Percentiles rank a stretch among this genome's conserved stretches.
Conservation (phyloP, 768 basidiomycete genomes). For the Hirschioporus abietinus region DNA sequence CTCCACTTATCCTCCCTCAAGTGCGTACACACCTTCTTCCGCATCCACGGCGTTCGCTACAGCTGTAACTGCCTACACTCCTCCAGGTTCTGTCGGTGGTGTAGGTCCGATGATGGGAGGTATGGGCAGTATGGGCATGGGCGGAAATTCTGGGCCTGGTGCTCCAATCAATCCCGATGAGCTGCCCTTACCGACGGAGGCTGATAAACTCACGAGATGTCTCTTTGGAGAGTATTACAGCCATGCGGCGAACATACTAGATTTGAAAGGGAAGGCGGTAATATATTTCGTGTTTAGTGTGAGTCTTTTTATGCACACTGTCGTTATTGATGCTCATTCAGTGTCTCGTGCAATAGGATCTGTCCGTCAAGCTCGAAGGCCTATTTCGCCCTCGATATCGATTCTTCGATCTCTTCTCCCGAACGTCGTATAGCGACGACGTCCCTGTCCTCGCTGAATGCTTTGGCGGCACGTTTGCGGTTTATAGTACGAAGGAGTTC, state of each 20-base stretch:
- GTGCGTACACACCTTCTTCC: too few species aligned
- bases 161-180: not conserved
- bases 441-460: constrained; percentile 54
- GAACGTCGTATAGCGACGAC: constrained; percentile 16
- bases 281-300: constrained; percentile 65
- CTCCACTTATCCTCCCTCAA: not conserved
- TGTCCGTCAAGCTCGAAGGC: constrained; percentile 67
- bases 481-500: constrained; percentile 70
- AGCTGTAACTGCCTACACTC: not conserved
- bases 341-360: constrained; percentile 38
- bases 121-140: not conserved
- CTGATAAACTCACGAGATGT: constrained; percentile 7
- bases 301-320: constrained; percentile 20
- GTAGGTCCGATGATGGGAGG: not conserved
- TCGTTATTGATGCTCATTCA: not conserved
- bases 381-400: constrained; percentile 64
- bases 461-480: constrained; percentile 56
- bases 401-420: constrained; percentile 55
- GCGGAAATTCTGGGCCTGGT: not conserved
- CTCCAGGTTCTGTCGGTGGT: not conserved
- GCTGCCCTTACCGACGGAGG: constrained; percentile 7
- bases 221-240: constrained; percentile 31
- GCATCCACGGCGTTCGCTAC: not conserved
- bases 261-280: constrained; percentile 50
- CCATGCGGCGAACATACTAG: constrained; percentile 44